Evolutionary conservation across 306 rosid species (phyloP).

Genomic region (Quercus alba): DNA sequence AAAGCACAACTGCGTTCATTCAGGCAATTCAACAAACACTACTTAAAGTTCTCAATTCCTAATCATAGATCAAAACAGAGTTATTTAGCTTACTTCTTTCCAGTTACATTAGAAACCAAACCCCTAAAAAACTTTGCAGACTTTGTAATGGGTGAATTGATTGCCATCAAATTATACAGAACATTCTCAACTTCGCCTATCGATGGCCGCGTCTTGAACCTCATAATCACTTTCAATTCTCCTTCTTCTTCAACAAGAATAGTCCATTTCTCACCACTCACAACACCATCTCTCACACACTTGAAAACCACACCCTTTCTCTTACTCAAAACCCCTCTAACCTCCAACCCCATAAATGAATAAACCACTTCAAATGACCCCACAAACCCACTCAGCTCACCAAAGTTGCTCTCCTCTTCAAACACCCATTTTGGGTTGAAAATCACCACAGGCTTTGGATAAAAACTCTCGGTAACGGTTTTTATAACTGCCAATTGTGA

Average conservation of each 20-base stretch:
- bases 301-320: constrained; percentile 75
- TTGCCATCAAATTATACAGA: constrained; percentile 84
- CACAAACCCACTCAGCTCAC: constrained; percentile 56
- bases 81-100: constrained; percentile 52
- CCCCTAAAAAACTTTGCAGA: constrained; percentile 79
- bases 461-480: constrained; percentile 41
- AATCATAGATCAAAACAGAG: background rate
- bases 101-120: constrained; percentile 77
- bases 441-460: constrained; percentile 78
- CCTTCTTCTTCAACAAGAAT: constrained; percentile 87
- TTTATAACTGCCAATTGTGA: constrained; percentile 47
- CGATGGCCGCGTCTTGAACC: constrained; percentile 61
- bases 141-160: constrained; percentile 82
- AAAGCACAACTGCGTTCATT: constrained; percentile 20
- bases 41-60: constrained; percentile 6
- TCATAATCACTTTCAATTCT: constrained; percentile 54
- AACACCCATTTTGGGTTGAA: constrained; percentile 80
- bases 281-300: constrained; percentile 81
- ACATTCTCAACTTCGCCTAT: constrained; percentile 81
- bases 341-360: constrained; percentile 86
- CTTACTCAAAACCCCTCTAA: constrained; percentile 66
- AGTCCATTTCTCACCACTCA: constrained; percentile 75
- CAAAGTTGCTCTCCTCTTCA: constrained; percentile 71
- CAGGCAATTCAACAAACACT: constrained; percentile 23
- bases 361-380: constrained; percentile 78